phyloP scores from a whole-genome alignment of 495 filamentous ascomycete genomes.

The Tuber magnatum region DNA sequence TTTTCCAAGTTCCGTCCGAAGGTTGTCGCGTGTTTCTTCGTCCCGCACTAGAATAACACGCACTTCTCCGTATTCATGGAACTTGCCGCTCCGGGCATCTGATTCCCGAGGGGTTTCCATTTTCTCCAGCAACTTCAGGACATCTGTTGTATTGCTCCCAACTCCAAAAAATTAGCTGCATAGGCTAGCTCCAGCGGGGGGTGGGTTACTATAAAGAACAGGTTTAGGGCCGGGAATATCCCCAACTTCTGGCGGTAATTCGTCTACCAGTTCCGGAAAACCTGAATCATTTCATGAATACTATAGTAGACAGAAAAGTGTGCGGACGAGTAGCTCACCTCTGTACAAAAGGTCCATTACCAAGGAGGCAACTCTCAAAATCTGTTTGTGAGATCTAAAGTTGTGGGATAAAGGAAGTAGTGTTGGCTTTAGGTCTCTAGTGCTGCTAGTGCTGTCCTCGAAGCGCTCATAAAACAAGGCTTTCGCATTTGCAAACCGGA shows the following conservation, averaged over 20 bases:
- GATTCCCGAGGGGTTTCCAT: constrained; percentile 34
- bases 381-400: constrained; percentile 47
- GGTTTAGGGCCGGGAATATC: constrained; percentile 43
- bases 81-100: constrained; percentile 35
- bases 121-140: constrained; percentile 16
- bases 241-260: constrained; percentile 43
- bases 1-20: constrained; percentile 30
- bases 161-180: constrained; percentile 8
- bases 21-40: neutral
- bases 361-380: constrained; percentile 44
- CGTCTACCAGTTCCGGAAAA: constrained; percentile 45
- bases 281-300: constrained; percentile 15
- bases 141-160: neutral
- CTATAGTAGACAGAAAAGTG: neutral
- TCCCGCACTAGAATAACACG: too few species aligned
- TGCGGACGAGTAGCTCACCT: constrained; percentile 12
- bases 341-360: constrained; percentile 43
- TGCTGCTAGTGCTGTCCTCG: constrained; percentile 19
- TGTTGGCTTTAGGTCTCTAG: constrained; percentile 32
- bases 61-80: constrained; percentile 36
- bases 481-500: constrained; percentile 46
- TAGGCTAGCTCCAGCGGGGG: neutral
- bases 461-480: constrained; percentile 43
- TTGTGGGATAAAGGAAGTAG: constrained; percentile 43
- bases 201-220: constrained; percentile 41